Conservation (phyloP, 129 eudicot species). For the Pittosporum tobira region DNA sequence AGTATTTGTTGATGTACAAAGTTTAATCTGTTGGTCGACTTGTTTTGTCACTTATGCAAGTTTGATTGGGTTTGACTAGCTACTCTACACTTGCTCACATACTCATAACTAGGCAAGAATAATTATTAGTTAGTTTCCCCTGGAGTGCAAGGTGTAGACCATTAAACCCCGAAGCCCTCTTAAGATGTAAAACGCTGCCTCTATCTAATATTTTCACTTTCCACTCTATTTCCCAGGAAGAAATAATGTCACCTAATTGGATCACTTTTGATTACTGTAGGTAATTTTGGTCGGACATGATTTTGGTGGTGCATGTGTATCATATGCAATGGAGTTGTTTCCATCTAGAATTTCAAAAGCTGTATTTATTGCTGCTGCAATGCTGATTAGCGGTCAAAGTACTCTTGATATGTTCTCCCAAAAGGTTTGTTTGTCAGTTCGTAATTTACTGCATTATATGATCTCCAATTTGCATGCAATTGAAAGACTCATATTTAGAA, state of each 20-base stretch:
- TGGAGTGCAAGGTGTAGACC: too few species aligned
- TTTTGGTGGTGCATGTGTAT: constrained; percentile 90
- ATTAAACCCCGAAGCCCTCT: too few species aligned
- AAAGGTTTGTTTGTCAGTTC: constrained; percentile 41
- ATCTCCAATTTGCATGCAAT: neutral
- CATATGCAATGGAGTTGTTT: constrained; percentile 81
- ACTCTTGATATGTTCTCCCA: constrained; percentile 83
- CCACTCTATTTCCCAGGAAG: neutral
- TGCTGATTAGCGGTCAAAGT: constrained; percentile 82
- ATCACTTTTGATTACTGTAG: constrained; percentile 29
- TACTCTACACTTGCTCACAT: too few species aligned
- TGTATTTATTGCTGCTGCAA: constrained; percentile 72
- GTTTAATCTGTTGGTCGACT: too few species aligned
- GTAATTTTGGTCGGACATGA: constrained; percentile 96
- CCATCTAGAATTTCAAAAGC: constrained; percentile 72
- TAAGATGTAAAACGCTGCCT: too few species aligned
- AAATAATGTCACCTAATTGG: neutral
- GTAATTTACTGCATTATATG: neutral
- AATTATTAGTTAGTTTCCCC: too few species aligned
- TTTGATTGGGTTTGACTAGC: too few species aligned
- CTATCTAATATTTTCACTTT: too few species aligned
- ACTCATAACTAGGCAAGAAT: too few species aligned
- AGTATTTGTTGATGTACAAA: too few species aligned
- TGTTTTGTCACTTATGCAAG: too few species aligned
- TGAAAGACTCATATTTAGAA: neutral